phyloP scores from a whole-genome alignment of 2,329 filamentous ascomycete species.

The Colletotrichum viniferum region DNA sequence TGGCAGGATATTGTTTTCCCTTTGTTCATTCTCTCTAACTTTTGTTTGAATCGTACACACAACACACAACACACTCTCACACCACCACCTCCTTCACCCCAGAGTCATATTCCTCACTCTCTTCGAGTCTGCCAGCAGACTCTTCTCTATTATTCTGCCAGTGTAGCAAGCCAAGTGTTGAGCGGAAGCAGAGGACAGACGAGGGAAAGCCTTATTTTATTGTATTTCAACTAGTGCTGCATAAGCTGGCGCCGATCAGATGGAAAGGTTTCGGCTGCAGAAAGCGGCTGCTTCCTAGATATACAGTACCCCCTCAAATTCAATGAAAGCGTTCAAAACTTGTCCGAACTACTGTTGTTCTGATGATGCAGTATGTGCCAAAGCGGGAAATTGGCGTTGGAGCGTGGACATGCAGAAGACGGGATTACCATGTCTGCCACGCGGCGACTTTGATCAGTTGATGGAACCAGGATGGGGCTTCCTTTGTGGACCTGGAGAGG shows the following conservation, averaged over 20 bases:
- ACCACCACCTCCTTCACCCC: background rate
- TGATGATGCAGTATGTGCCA: background rate
- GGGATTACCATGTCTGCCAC: conserved; percentile 18
- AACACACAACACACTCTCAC: conserved; percentile 18
- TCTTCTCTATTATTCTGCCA: conserved; percentile 8
- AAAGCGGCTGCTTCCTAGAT: conserved; percentile 15
- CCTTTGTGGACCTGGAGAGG: background rate
- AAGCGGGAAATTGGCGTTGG: background rate
- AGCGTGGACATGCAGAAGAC: background rate
- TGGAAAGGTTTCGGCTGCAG: background rate
- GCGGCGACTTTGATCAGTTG: background rate
- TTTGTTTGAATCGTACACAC: conserved; percentile 22
- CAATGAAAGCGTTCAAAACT: conserved; percentile 5
- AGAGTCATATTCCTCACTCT: background rate
- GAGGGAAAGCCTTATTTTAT: background rate
- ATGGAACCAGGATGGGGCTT: background rate
- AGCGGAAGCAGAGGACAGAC: background rate
- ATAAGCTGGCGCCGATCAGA: conserved; percentile 13
- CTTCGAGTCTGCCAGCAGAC: conserved; percentile 17
- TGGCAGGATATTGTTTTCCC: conserved; percentile 22
- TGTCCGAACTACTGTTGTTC: background rate
- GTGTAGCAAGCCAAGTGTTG: background rate
- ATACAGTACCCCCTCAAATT: conserved; percentile 17
- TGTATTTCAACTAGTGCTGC: conserved; percentile 14
- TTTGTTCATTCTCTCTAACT: conserved; percentile 21